Evolutionary conservation across 306 rosid species (phyloP).

Genomic region (Delonix regia): DNA sequence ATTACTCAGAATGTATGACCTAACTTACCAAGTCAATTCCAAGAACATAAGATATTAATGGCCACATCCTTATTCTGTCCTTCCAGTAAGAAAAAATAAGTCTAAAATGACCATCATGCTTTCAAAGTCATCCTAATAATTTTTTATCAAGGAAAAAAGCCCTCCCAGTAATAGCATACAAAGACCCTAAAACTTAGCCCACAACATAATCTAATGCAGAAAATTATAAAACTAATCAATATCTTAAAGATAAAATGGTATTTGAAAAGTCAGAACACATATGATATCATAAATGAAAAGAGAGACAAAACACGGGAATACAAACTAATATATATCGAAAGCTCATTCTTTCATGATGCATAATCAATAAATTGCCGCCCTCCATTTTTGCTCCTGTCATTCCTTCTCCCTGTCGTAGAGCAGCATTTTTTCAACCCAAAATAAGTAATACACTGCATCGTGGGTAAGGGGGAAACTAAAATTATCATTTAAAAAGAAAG

Average conservation of each 20-base stretch:
- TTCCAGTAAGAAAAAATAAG: slow-evolving; percentile 9
- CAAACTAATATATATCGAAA: slow-evolving; percentile 9
- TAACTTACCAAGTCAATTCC: slow-evolving; percentile 1
- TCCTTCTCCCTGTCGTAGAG: too few species aligned
- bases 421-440: neutral
- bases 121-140: neutral
- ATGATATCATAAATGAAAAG: neutral
- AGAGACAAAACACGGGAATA: neutral
- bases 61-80: neutral
- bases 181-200: neutral
- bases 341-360: neutral
- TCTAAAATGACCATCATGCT: neutral
- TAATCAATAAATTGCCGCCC: neutral
- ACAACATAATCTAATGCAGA: neutral
- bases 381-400: neutral
- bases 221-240: neutral
- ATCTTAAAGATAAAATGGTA: neutral
- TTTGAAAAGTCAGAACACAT: neutral
- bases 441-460: neutral
- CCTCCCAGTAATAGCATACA: neutral
- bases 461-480: neutral
- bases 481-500: neutral
- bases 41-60: neutral
- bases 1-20: neutral
- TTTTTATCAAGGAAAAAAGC: neutral